Conservation (phyloP, 108 stramenopile species). For the Cyclostephanos tholiformis region DNA sequence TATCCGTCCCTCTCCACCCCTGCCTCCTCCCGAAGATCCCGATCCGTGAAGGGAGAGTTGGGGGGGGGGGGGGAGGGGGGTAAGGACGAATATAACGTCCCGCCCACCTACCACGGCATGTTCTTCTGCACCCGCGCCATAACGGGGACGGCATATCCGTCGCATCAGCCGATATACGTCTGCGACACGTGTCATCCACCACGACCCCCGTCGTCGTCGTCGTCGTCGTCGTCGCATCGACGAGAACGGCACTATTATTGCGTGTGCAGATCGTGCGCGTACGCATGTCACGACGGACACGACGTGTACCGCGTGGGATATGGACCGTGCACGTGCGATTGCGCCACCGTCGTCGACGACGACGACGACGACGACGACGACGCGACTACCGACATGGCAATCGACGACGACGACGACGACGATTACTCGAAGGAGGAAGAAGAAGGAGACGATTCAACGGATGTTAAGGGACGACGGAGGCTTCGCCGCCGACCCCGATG, state of each 20-base stretch:
- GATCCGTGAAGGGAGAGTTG: too few species aligned
- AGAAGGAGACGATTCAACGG: conserved; percentile 5
- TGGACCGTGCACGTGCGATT: conserved; percentile 80
- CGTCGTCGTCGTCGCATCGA: conserved; percentile 4
- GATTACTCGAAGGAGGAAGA: background rate
- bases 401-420: background rate
- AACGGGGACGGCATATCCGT: conserved; percentile 48
- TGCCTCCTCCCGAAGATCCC: too few species aligned
- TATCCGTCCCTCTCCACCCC: too few species aligned
- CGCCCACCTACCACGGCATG: too few species aligned
- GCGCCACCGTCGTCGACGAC: conserved; percentile 20
- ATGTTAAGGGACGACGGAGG: too few species aligned
- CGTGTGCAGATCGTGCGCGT: conserved; percentile 78
- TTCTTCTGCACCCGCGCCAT: conserved; percentile 70
- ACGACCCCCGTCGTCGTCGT: background rate
- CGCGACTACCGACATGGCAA: background rate
- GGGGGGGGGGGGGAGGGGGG: too few species aligned
- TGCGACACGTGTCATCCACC: conserved; percentile 50
- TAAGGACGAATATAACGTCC: too few species aligned
- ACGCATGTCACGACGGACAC: conserved; percentile 61
- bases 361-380: background rate
- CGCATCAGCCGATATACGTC: conserved; percentile 65
- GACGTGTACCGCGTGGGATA: conserved; percentile 60
- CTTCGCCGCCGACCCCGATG: too few species aligned
- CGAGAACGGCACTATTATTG: conserved; percentile 32